phyloP scores from a whole-genome alignment of 2,329 filamentous ascomycete species.

The Trichoderma asperellum region DNA sequence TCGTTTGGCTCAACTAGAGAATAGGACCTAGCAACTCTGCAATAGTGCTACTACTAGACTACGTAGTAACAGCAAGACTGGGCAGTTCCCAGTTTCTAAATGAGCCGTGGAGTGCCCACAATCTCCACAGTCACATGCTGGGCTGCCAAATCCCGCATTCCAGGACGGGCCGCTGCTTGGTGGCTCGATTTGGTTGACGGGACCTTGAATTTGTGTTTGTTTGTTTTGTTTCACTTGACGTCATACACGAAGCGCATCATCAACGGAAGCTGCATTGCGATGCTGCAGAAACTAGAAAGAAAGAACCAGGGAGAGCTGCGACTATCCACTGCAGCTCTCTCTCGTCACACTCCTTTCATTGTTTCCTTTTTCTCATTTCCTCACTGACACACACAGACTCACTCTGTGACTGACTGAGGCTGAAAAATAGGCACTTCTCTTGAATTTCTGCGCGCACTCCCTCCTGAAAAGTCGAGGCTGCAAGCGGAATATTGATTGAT shows the following conservation, averaged over 20 bases:
- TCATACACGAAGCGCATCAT: constrained; percentile 3
- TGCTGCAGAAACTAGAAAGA: not conserved
- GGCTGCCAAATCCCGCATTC: constrained; percentile 9
- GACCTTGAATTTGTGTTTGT: not conserved
- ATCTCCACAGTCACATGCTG: not conserved
- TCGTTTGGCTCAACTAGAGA: not conserved
- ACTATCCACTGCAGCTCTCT: not conserved
- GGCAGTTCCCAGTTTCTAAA: not conserved
- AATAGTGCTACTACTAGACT: not conserved
- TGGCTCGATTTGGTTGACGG: not conserved
- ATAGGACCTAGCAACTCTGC: not conserved
- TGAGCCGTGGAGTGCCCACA: too few species aligned
- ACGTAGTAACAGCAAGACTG: not conserved
- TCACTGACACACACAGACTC: not conserved
- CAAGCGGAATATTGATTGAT: not conserved
- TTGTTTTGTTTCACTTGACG: constrained; percentile 23
- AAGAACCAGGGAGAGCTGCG: not conserved
- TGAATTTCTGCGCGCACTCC: not conserved
- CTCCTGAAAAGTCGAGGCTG: not conserved
- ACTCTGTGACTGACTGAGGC: not conserved
- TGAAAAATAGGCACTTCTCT: not conserved
- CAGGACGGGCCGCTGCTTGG: not conserved
- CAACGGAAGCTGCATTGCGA: not conserved
- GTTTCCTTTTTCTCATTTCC: not conserved
- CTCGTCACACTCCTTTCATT: not conserved